phyloP scores from a whole-genome alignment of 2,329 filamentous ascomycete genomes.

The Ophiosphaerella herpotricha region DNA sequence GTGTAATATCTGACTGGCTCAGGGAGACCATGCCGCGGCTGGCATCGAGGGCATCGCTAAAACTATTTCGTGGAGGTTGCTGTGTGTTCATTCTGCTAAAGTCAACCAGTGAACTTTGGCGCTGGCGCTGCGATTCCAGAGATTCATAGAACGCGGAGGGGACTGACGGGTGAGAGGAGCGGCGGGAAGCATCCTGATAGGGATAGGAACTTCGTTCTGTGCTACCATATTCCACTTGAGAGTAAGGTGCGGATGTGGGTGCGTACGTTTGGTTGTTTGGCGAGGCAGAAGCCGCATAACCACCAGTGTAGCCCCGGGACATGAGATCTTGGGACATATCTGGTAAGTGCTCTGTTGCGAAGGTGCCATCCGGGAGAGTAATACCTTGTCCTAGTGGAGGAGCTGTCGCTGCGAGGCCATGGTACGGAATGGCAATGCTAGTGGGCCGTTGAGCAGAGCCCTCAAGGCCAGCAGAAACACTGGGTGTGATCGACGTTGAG shows the following conservation, averaged over 20 bases:
- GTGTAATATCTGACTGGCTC: slow-evolving; percentile 80
- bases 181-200: slow-evolving; percentile 64
- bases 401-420: slow-evolving; percentile 73
- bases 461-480: slow-evolving; percentile 47
- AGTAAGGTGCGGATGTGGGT: slow-evolving; percentile 72
- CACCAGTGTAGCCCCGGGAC: slow-evolving; percentile 70
- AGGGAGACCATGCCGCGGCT: slow-evolving; percentile 94
- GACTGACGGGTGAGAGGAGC: slow-evolving; percentile 86
- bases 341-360: slow-evolving; percentile 70
- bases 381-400: slow-evolving; percentile 72
- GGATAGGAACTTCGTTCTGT: slow-evolving; percentile 58
- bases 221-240: slow-evolving; percentile 73
- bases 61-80: slow-evolving; percentile 67
- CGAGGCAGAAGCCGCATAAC: slow-evolving; percentile 71
- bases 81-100: slow-evolving; percentile 63
- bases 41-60: slow-evolving; percentile 88
- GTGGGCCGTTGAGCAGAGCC: slow-evolving; percentile 62
- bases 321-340: slow-evolving; percentile 76
- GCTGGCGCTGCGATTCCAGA: slow-evolving; percentile 53
- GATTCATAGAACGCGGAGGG: slow-evolving; percentile 58
- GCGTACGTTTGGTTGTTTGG: slow-evolving; percentile 69
- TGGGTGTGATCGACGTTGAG: slow-evolving; percentile 67
- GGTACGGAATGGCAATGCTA: slow-evolving; percentile 71
- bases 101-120: slow-evolving; percentile 69
- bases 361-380: slow-evolving; percentile 66